Evolutionary conservation across 345 rosid genomes (phyloP), one percentile per base, ranked within the genome.

Genomic region (Geranium rotundifolium): DNA sequence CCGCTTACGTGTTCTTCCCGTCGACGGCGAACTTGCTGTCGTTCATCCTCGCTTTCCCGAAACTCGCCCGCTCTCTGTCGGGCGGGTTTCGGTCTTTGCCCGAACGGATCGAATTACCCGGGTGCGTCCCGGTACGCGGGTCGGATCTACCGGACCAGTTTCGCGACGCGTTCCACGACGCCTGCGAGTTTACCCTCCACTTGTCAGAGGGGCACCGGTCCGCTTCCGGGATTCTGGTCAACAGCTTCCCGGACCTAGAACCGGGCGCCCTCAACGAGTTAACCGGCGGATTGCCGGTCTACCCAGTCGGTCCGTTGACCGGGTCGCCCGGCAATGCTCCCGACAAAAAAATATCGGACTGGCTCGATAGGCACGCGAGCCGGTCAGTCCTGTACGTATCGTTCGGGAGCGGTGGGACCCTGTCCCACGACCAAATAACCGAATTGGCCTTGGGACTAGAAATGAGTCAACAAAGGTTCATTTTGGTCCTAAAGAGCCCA

Each of bases 211-310:
- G 67, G 54, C 71, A 65, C 52, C 31, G 39, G 19, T 60, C 62
- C 54, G 84, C 82, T 8, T 60, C 69, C 5, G 85, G 85, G 61
- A 64, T 84, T 37, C 15, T 84, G 8, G 65, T 79, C 0, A 77
- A 81, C 39, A 67, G 79, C n/a, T 81, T 77, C 65, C 0, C 56
- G 18, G 79, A 83, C 4, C 58, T 79, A 59, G 84, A 81, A 67
- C 58, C 73, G 2, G 71, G 66, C 5, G 68, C 78, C 5, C 34
- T 75, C 12, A 75, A 69, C 61, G 76, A 67, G 54, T 64, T 80
- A 57, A 71, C 68, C 70, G 71, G 71, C 50, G 18, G 61, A 19
- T 19, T 27, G 27, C 69, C 76, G 29, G 63, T 82, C 27, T 78
- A 76, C 63, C 77, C 81, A 0, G 62, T 82, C 46, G 80, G 84